Percentiles rank a stretch among this genome's conserved stretches.
phyloP scores from a whole-genome alignment of 192 early-diverging fungal species.

The Glomus cerebriforme region DNA sequence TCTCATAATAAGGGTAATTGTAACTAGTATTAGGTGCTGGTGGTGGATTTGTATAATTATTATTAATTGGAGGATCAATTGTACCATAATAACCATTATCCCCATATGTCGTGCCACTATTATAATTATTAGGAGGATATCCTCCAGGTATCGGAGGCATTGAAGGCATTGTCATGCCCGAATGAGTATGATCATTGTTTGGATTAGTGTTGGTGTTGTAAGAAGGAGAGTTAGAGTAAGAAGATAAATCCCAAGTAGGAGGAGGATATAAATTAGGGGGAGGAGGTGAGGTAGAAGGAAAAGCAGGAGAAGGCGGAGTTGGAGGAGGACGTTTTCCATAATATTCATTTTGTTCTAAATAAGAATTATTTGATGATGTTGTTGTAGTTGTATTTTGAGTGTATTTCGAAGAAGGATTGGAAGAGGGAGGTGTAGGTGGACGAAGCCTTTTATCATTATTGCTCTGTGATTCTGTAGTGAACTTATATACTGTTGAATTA shows the following conservation, averaged over 20 bases:
- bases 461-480: too few species aligned
- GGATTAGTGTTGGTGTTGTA: not conserved
- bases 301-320: not conserved
- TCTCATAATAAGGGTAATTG: not conserved
- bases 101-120: not conserved
- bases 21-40: not conserved
- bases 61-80: not conserved
- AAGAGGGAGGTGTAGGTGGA: not conserved
- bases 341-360: not conserved
- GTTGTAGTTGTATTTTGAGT: not conserved
- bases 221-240: not conserved
- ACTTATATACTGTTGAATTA: not conserved
- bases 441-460: not conserved
- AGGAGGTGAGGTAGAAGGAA: not conserved
- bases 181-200: not conserved
- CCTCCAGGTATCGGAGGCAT: not conserved
- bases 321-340: not conserved
- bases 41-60: not conserved
- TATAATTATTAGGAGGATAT: not conserved
- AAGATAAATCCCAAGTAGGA: not conserved
- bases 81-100: not conserved
- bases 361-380: not conserved
- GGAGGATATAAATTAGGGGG: not conserved
- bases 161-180: not conserved
- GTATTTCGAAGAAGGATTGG: not conserved